Evolutionary conservation across 306 rosid genomes (phyloP).

Genomic region (Vigna trinervia): DNA sequence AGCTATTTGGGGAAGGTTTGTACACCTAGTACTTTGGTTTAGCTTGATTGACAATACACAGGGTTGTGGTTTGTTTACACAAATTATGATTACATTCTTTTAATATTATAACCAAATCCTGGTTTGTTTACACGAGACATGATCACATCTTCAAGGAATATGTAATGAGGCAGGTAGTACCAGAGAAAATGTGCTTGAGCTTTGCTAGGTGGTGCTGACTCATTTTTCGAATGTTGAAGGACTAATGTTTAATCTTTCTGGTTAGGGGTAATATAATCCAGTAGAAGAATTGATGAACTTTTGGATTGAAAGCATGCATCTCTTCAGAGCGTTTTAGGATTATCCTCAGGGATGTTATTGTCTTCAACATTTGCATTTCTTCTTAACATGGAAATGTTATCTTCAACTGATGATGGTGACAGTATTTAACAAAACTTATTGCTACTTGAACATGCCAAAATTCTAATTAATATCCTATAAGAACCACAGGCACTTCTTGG

Average conservation of each 20-base stretch:
- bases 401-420: background rate
- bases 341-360: background rate
- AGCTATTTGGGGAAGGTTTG: conserved; percentile 50
- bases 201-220: background rate
- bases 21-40: conserved; percentile 35
- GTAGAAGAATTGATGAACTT: background rate
- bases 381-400: background rate
- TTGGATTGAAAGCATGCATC: background rate
- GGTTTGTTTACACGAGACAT: conserved; percentile 21
- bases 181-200: conserved; percentile 4
- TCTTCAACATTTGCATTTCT: background rate
- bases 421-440: conserved; percentile 8
- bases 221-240: background rate
- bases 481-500: background rate
- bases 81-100: conserved; percentile 9
- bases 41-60: conserved; percentile 2
- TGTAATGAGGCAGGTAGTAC: conserved; percentile 2
- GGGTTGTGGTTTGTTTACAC: conserved; percentile 14
- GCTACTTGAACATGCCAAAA: background rate
- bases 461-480: background rate
- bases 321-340: background rate
- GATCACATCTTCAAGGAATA: conserved; percentile 15
- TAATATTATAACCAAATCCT: conserved; percentile 4
- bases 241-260: conserved; percentile 13
- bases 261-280: conserved; percentile 18